Base-by-base conservation (phyloP, 148 eudicot genomes). In the Diospyros lotus region DNA sequence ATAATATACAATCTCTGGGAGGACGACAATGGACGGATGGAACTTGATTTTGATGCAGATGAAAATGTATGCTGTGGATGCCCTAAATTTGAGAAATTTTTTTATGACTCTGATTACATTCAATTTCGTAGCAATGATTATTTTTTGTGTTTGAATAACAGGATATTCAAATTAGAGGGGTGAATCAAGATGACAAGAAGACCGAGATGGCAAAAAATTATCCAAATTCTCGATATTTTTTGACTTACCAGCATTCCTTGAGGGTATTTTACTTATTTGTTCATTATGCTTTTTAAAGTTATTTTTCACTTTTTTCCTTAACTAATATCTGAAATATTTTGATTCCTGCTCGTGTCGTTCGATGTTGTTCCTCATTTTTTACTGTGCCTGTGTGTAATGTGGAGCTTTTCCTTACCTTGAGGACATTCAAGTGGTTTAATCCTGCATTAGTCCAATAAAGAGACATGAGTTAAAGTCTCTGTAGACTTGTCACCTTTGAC, bases 1-100 rank as follows among this genome's bases (percentile, higher is more conserved):
- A 70, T 91, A 62, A 82, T 91, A 55, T 91, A 91, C 82, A 91
- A 89, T 79, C 85, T 91, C 3, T 91, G 96, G 96, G 91, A 91
- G 79, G 96, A 91, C 73, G 96, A 89, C 53, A 38, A 77, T 69
- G 89, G 87, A 63, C 87, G 80, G 42, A 72, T 82, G 66, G 96
- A 91, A 81, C 85, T 91, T 60, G 96, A 91, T 85, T 91, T 91
- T 75, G 93, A 87, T 42, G 79, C 84, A 12, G 91, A 91, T 84
- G 58, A 64, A 51, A 59, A 77, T 69, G 87, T 85, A 79, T 69
- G 78, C 45, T 56, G 6, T 66, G 18, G 60, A 55, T 39, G 50
- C 54, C 50, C 40, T 55, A 8, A 53, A 6, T 15, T 54, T 65
- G 4, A 42, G 9, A 15, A 12, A 8, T 18, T 15, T 15, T 15